Percentiles rank a stretch among this genome's conserved stretches.
phyloP scores from a whole-genome alignment of 306 rosid genomes.

The Datisca glomerata region DNA sequence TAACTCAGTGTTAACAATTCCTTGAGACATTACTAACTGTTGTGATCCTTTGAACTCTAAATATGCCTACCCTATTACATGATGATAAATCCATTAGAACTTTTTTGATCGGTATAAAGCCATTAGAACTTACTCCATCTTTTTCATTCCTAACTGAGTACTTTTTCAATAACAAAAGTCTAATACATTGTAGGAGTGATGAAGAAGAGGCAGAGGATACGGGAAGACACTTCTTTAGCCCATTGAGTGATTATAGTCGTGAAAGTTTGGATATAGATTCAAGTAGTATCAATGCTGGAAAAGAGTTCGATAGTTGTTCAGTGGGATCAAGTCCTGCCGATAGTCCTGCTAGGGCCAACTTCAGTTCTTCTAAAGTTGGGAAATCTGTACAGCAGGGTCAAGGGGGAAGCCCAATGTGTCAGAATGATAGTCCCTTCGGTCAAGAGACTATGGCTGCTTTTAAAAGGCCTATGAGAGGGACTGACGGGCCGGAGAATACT shows the following conservation, averaged over 20 bases:
- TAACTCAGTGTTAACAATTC: too few species aligned
- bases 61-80: too few species aligned
- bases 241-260: constrained; percentile 58
- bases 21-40: too few species aligned
- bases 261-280: constrained; percentile 59
- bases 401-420: constrained; percentile 32
- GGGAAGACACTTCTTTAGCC: constrained; percentile 53
- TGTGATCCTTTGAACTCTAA: too few species aligned
- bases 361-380: constrained; percentile 41
- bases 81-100: too few species aligned
- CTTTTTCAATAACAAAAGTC: too few species aligned
- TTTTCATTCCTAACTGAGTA: too few species aligned
- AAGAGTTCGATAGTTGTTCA: constrained; percentile 39
- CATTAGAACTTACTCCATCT: too few species aligned
- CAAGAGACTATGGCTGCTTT: constrained; percentile 55
- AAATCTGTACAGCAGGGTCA: constrained; percentile 49
- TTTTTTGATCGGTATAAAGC: too few species aligned
- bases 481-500: constrained; percentile 45
- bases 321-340: constrained; percentile 60
- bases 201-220: constrained; percentile 67
- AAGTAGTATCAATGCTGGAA: constrained; percentile 69
- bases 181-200: constrained; percentile 74
- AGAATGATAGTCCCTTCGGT: constrained; percentile 26
- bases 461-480: constrained; percentile 42
- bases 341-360: constrained; percentile 70